Percentiles rank a stretch among this genome's conserved stretches.
Conservation (phyloP, 2,329 filamentous ascomycete species). For the Curvularia sp. region DNA sequence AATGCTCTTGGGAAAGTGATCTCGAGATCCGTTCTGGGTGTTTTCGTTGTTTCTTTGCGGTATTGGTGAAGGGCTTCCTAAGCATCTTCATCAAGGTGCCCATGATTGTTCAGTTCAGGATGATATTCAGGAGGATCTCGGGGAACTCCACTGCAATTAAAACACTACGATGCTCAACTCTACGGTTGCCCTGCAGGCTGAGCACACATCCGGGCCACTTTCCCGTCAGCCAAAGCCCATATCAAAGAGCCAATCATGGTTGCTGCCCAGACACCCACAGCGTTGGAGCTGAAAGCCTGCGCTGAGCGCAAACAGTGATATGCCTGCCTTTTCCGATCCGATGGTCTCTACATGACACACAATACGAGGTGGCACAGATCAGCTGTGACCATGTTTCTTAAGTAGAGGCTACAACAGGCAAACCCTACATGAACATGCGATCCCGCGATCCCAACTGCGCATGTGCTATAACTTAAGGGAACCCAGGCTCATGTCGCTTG, state of each 20-base stretch:
- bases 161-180: not conserved
- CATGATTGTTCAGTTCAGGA: not conserved
- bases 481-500: not conserved
- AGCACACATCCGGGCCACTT: not conserved
- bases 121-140: not conserved
- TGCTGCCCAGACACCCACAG: not conserved
- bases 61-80: not conserved
- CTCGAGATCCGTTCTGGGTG: too few relatives aligned
- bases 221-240: not conserved
- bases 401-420: not conserved
- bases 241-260: constrained; percentile 1
- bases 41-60: not conserved
- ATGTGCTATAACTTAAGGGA: not conserved
- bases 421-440: not conserved
- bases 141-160: not conserved
- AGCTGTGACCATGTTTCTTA: not conserved
- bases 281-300: not conserved
- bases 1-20: not conserved
- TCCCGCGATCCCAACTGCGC: not conserved
- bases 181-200: not conserved
- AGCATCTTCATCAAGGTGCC: not conserved
- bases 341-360: not conserved
- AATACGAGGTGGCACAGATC: not conserved
- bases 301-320: not conserved
- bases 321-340: not conserved